Conservation (phyloP, 257 asterid species). For the Verbascum thapsus region DNA sequence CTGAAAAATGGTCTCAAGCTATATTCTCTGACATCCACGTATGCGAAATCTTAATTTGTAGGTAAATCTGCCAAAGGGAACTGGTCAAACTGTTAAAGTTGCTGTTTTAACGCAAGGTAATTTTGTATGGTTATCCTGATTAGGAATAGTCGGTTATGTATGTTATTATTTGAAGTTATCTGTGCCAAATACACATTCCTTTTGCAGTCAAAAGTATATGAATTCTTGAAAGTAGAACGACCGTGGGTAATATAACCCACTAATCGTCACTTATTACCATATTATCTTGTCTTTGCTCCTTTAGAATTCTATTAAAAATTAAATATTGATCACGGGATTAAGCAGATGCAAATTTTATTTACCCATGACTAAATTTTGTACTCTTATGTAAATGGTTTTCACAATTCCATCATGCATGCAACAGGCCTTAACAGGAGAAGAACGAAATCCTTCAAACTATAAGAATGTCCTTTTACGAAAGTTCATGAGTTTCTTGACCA, state of each 20-base stretch:
- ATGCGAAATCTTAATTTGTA: slow-evolving; percentile 34
- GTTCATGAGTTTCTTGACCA: slow-evolving; percentile 16
- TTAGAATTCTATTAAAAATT: background rate
- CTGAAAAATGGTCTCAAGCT: slow-evolving; percentile 1
- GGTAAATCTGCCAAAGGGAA: slow-evolving; percentile 98
- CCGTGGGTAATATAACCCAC: background rate
- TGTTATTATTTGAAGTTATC: background rate
- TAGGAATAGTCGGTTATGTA: slow-evolving; percentile 6
- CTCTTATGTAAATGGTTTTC: background rate
- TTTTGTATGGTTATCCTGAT: slow-evolving; percentile 13
- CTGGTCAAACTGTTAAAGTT: slow-evolving; percentile 90
- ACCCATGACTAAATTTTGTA: slow-evolving; percentile 7
- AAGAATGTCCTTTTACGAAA: no score
- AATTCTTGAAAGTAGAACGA: slow-evolving; percentile 7
- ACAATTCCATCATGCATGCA: background rate
- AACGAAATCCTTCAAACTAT: background rate
- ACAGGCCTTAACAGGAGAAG: background rate
- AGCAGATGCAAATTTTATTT: slow-evolving; percentile 15
- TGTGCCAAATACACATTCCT: background rate
- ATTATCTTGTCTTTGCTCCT: background rate
- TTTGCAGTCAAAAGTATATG: slow-evolving; percentile 13
- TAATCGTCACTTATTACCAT: background rate
- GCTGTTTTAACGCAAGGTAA: slow-evolving; percentile 98
- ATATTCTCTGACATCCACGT: slow-evolving; percentile 21
- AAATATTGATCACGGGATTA: background rate